These are phyloP conservation scores for Gigaspora rosea DNA, from an alignment of 192 early-diverging fungal species.

Conservation along the genomic window DNA sequence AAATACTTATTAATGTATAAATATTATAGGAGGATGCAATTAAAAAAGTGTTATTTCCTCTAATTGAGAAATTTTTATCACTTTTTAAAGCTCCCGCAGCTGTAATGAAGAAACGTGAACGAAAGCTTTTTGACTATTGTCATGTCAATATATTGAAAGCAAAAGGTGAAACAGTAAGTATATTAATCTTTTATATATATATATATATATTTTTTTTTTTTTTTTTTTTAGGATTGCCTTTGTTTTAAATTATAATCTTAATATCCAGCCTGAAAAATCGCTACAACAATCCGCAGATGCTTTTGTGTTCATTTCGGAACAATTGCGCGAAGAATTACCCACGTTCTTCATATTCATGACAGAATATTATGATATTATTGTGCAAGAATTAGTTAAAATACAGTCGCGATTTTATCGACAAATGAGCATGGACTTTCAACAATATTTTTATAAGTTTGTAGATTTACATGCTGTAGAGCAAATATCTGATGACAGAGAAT, in stretches of 20 bases:
- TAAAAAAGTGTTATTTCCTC: slow-evolving; percentile 46
- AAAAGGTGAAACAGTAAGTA: slow-evolving; percentile 58
- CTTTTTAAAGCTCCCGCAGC: slow-evolving; percentile 64
- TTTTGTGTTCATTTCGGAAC: slow-evolving; percentile 67
- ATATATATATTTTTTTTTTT: no score
- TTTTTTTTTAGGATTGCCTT: no score
- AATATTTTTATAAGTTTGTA: slow-evolving; percentile 40
- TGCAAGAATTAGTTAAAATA: slow-evolving; percentile 55
- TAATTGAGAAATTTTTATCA: slow-evolving; percentile 52
- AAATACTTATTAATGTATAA: neutral
- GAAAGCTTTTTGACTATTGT: slow-evolving; percentile 74
- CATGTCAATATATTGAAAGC: slow-evolving; percentile 57
- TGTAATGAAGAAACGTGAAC: slow-evolving; percentile 73
- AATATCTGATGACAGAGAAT: slow-evolving; percentile 31
- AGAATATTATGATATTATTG: slow-evolving; percentile 63
- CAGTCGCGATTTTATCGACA: slow-evolving; percentile 56
- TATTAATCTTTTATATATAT: no score
- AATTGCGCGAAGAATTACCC: slow-evolving; percentile 75
- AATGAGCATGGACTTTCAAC: slow-evolving; percentile 46
- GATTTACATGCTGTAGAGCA: slow-evolving; percentile 36
- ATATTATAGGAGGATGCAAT: slow-evolving; percentile 24
- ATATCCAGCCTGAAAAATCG: slow-evolving; percentile 60
- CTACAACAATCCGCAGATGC: slow-evolving; percentile 65
- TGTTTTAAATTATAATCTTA: no score
- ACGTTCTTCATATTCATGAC: slow-evolving; percentile 57